These are phyloP conservation scores for Myriosclerotinia duriaeana DNA, from an alignment of 2,329 filamentous ascomycete genomes.

Conservation along the genomic window DNA sequence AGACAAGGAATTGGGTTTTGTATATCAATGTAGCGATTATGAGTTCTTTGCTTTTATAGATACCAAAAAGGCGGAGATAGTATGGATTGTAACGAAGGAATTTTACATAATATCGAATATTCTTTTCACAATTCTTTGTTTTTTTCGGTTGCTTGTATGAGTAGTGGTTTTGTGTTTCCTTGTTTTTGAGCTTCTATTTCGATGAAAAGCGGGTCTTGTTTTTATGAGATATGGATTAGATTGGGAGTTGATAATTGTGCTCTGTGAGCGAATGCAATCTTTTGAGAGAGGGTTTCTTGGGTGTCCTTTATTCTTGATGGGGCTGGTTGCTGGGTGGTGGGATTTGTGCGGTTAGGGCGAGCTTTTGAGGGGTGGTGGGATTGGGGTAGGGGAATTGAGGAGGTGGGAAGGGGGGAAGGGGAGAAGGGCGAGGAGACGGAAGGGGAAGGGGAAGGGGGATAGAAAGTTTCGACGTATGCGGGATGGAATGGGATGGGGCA, in stretches of 20 bases:
- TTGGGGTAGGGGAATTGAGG: too few relatives aligned
- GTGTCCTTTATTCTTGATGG: too few relatives aligned
- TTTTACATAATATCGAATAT: slow-evolving; percentile 16
- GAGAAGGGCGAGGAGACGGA: too few relatives aligned
- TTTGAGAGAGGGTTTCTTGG: background rate
- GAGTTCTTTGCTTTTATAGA: slow-evolving; percentile 11
- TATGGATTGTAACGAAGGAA: background rate
- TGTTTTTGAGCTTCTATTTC: background rate
- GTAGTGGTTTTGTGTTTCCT: background rate
- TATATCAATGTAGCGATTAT: slow-evolving; percentile 20
- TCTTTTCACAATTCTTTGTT: background rate
- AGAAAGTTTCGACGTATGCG: too few relatives aligned
- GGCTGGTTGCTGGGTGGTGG: too few relatives aligned
- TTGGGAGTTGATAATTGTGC: background rate
- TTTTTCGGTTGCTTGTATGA: background rate
- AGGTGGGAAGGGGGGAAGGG: too few relatives aligned
- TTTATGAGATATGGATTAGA: background rate
- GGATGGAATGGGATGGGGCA: too few relatives aligned
- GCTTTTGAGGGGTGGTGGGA: too few relatives aligned
- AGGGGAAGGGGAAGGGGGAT: too few relatives aligned
- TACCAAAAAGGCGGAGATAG: slow-evolving; percentile 10
- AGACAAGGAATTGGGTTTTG: slow-evolving; percentile 21
- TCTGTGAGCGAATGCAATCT: background rate
- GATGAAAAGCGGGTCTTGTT: too few relatives aligned
- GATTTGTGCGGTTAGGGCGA: too few relatives aligned